Evolutionary conservation across 2,329 filamentous ascomycete genomes (phyloP).

Genomic region (Cercospora brassicicola): DNA sequence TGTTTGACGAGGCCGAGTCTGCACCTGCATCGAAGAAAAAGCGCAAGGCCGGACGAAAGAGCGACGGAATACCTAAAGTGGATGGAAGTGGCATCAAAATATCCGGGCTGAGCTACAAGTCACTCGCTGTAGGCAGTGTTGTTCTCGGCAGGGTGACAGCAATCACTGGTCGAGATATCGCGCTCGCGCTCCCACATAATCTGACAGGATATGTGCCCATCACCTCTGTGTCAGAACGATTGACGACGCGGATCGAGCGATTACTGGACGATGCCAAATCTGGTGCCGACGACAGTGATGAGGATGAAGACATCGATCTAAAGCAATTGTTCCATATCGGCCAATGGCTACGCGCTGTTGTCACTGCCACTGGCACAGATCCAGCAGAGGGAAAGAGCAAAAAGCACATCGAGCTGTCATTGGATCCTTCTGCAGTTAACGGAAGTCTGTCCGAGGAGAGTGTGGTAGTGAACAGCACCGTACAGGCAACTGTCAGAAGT

Average conservation of each 20-base stretch:
- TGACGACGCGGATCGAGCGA: conserved; percentile 73
- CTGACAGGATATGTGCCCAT: conserved; percentile 85
- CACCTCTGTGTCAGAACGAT: conserved; percentile 80
- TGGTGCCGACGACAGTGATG: conserved; percentile 56
- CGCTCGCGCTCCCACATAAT: conserved; percentile 86
- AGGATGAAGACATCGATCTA: conserved; percentile 65
- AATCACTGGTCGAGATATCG: conserved; percentile 76
- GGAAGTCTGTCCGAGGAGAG: conserved; percentile 70
- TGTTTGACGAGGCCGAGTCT: conserved; percentile 44
- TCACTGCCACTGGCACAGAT: conserved; percentile 74
- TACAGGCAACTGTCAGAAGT: conserved; percentile 86
- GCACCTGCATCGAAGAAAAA: conserved; percentile 50
- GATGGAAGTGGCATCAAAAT: conserved; percentile 44
- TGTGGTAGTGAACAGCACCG: conserved; percentile 69
- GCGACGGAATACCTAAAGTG: conserved; percentile 37
- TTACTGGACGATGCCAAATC: conserved; percentile 57
- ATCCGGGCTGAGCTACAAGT: conserved; percentile 70
- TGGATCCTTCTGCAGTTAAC: conserved; percentile 78
- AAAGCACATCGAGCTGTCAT: conserved; percentile 81
- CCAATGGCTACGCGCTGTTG: conserved; percentile 83
- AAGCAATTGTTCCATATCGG: conserved; percentile 74
- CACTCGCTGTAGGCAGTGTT: conserved; percentile 78
- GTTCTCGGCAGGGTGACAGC: conserved; percentile 83
- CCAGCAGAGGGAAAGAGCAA: conserved; percentile 63
- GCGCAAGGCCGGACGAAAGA: conserved; percentile 43